Conservation (phyloP, 441 rosid species). For the Iberis amara region DNA sequence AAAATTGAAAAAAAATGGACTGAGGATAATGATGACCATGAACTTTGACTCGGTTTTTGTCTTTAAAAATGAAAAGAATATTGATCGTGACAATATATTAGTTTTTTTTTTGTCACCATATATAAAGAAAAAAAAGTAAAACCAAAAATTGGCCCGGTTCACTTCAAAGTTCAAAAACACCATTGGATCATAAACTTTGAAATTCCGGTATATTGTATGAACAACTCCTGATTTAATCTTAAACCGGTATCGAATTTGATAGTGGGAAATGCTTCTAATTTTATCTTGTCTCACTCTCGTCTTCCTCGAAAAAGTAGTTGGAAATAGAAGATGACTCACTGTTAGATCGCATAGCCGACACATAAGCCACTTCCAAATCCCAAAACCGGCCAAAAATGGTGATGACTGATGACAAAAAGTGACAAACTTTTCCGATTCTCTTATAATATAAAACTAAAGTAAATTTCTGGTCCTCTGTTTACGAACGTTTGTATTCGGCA, state of each 20-base stretch:
- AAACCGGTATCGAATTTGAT: background rate
- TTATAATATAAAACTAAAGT: background rate
- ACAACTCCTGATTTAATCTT: too few relatives aligned
- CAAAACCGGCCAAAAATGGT: conserved; percentile 17
- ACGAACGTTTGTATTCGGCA: conserved; percentile 13
- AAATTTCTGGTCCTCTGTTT: conserved; percentile 12
- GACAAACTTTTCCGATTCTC: conserved; percentile 18
- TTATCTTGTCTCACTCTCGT: background rate
- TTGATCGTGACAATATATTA: too few relatives aligned
- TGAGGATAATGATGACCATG: too few relatives aligned
- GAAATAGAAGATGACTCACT: conserved; percentile 12
- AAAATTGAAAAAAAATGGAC: too few relatives aligned
- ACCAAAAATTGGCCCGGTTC: background rate
- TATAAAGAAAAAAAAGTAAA: background rate
- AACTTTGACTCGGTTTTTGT: too few relatives aligned
- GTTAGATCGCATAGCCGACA: conserved; percentile 20
- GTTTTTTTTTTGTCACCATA: too few relatives aligned
- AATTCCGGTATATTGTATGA: too few relatives aligned
- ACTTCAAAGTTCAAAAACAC: background rate
- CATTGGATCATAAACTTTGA: background rate
- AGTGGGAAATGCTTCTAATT: background rate
- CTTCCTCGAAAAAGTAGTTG: conserved; percentile 18
- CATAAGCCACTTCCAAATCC: background rate
- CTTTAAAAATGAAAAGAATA: too few relatives aligned
- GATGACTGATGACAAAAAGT: conserved; percentile 18